A percentile compares a stretch with the other conserved stretches of the same genome.
phyloP scores from a whole-genome alignment of 2,329 filamentous ascomycete species.

The Sarocladiaceae sp. region DNA sequence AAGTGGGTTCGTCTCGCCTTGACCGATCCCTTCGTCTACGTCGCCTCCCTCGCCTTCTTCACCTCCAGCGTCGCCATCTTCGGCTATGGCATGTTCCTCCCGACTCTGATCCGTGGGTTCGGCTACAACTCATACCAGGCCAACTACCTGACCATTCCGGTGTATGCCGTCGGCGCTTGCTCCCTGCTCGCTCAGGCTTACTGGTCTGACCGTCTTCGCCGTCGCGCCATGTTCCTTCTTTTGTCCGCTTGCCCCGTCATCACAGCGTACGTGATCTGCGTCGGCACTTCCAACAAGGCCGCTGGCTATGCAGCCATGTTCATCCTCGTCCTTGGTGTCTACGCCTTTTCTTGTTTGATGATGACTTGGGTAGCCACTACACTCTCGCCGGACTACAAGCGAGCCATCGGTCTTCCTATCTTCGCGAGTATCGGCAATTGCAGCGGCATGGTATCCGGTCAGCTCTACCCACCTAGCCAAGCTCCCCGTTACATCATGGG shows the following conservation, averaged over 20 bases:
- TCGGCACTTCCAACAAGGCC: slow-evolving; percentile 20
- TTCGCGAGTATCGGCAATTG: slow-evolving; percentile 44
- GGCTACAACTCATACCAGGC: slow-evolving; percentile 23
- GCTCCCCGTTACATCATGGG: slow-evolving; percentile 23
- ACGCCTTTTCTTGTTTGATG: slow-evolving; percentile 21
- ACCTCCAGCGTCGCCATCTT: slow-evolving; percentile 27
- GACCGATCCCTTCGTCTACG: slow-evolving; percentile 25
- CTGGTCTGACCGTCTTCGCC: slow-evolving; percentile 20
- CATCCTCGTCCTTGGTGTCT: slow-evolving; percentile 10
- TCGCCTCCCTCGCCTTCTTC: slow-evolving; percentile 24
- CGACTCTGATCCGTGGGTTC: slow-evolving; percentile 28
- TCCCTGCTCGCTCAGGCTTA: slow-evolving; percentile 13
- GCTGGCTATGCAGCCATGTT: slow-evolving; percentile 22
- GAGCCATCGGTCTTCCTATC: slow-evolving; percentile 40
- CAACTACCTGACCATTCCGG: slow-evolving; percentile 31
- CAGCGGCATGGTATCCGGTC: slow-evolving; percentile 42
- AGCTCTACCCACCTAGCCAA: slow-evolving; percentile 30
- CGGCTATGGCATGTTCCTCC: slow-evolving; percentile 31
- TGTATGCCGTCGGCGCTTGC: slow-evolving; percentile 24
- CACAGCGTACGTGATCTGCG: slow-evolving; percentile 23
- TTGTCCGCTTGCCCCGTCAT: slow-evolving; percentile 19
- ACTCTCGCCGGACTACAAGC: slow-evolving; percentile 41
- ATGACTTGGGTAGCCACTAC: slow-evolving; percentile 45
- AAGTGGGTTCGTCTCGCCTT: slow-evolving; percentile 19
- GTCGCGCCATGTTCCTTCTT: slow-evolving; percentile 17